Evolutionary conservation across 2,329 filamentous ascomycete species (phyloP).

Genomic region (Malbranchea cinnamomea): DNA sequence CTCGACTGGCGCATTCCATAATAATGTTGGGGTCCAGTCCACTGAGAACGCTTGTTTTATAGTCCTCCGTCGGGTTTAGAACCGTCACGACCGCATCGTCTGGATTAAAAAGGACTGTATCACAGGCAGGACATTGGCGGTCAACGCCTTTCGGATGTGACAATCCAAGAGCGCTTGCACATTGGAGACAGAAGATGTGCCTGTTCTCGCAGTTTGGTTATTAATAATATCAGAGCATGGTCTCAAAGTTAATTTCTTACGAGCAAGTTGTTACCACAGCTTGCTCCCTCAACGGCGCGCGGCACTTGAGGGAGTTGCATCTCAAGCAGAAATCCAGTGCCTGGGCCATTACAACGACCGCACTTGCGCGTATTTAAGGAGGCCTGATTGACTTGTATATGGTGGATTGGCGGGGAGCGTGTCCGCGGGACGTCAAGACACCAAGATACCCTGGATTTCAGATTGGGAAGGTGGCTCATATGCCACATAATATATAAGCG

Average conservation of each 20-base stretch:
- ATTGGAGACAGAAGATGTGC: conserved; percentile 72
- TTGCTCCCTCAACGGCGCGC: conserved; percentile 49
- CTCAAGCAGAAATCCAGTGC: conserved; percentile 59
- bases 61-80: conserved; percentile 70
- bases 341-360: conserved; percentile 9
- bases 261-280: conserved; percentile 85
- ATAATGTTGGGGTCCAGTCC: conserved; percentile 67
- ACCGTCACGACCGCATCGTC: conserved; percentile 61
- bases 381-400: no score
- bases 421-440: no score
- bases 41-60: conserved; percentile 73
- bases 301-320: conserved; percentile 71
- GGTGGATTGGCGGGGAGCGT: no score
- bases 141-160: conserved; percentile 37
- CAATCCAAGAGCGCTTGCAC: conserved; percentile 52
- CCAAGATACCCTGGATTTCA: no score
- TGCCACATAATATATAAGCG: no score
- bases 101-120: conserved; percentile 48
- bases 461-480: no score
- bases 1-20: conserved; percentile 73
- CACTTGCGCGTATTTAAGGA: no score
- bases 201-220: conserved; percentile 36
- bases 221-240: conserved; percentile 8
- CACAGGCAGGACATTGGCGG: conserved; percentile 61
- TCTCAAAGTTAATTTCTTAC: conserved; percentile 27